These are phyloP conservation scores for Syzygium oleosum DNA, from an alignment of 345 rosid genomes.

Conservation along the genomic window DNA sequence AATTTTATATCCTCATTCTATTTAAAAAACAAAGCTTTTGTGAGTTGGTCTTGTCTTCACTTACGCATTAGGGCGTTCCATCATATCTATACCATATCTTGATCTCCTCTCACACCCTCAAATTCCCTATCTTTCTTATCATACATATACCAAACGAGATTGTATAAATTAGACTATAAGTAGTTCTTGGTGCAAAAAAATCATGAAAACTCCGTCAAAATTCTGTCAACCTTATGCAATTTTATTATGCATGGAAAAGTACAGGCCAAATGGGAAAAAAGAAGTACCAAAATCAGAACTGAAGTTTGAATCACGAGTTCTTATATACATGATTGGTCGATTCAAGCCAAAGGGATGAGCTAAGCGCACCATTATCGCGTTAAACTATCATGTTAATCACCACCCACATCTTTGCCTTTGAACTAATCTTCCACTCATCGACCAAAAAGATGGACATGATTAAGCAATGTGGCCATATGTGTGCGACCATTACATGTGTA, in stretches of 20 bases:
- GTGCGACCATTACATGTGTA: background rate
- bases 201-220: background rate
- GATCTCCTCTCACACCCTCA: background rate
- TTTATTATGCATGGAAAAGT: background rate
- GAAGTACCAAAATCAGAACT: background rate
- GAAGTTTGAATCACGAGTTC: background rate
- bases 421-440: constrained; percentile 29
- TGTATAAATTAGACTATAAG: background rate
- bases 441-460: background rate
- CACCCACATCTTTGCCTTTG: constrained; percentile 24
- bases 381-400: background rate
- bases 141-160: background rate
- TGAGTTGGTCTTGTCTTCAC: constrained; percentile 24
- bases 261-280: background rate
- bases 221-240: background rate
- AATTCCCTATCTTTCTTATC: background rate
- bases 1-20: background rate
- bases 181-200: background rate
- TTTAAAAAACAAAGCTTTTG: background rate
- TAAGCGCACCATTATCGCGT: constrained; percentile 23
- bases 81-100: background rate
- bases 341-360: constrained; percentile 14
- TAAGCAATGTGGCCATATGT: background rate
- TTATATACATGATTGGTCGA: background rate
- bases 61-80: background rate